Percentiles rank a stretch among this genome's conserved stretches.
phyloP scores from a whole-genome alignment of 2,329 filamentous ascomycete species.

The Fusarium dlaminii region DNA sequence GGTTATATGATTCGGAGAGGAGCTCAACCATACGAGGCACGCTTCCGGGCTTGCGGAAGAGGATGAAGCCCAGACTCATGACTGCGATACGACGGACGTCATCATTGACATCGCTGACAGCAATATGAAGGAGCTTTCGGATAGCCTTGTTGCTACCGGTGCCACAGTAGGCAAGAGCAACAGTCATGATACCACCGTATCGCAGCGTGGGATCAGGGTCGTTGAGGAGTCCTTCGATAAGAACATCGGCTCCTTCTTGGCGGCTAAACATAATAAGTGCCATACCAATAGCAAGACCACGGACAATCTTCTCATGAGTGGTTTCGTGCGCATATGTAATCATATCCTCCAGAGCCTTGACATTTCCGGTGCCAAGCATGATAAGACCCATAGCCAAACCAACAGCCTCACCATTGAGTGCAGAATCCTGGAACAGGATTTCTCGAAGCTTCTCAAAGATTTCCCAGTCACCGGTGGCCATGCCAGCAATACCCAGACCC shows the following conservation, averaged over 20 bases:
- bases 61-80: slow-evolving; percentile 97
- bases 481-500: slow-evolving; percentile 94
- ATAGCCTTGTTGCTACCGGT: slow-evolving; percentile 99
- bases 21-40: slow-evolving; percentile 99
- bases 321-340: slow-evolving; percentile 98
- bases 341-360: slow-evolving; percentile 94
- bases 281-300: slow-evolving; percentile 95
- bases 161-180: slow-evolving; percentile 95
- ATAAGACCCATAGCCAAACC: slow-evolving; percentile 96
- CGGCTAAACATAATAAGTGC: slow-evolving; percentile 97
- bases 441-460: slow-evolving; percentile 92
- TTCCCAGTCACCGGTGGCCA: slow-evolving; percentile 91
- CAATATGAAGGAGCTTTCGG: slow-evolving; percentile 91
- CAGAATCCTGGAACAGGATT: slow-evolving; percentile 91
- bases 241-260: slow-evolving; percentile 92
- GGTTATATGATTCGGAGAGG: slow-evolving; percentile 97
- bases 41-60: slow-evolving; percentile 96
- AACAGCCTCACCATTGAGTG: slow-evolving; percentile 95
- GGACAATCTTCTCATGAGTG: slow-evolving; percentile 98
- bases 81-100: slow-evolving; percentile 96
- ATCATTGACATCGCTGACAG: slow-evolving; percentile 97
- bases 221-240: slow-evolving; percentile 91
- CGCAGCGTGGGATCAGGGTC: slow-evolving; percentile 93
- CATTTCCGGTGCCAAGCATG: slow-evolving; percentile 98
- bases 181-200: slow-evolving; percentile 99